These are phyloP conservation scores for Calonectria pauciramosa DNA, from an alignment of 2,329 filamentous ascomycete genomes.

Conservation along the genomic window DNA sequence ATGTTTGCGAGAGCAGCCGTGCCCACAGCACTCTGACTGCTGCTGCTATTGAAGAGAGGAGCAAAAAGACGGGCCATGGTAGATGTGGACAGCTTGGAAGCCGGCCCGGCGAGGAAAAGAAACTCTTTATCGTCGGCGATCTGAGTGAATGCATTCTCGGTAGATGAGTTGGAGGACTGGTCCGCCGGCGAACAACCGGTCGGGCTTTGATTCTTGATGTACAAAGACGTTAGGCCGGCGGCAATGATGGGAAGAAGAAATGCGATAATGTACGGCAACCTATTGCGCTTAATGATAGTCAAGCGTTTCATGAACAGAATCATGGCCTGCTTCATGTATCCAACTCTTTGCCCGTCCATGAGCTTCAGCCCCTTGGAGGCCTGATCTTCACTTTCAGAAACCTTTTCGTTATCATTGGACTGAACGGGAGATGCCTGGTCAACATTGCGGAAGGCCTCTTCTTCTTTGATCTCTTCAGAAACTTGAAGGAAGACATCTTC, in stretches of 20 bases:
- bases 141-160: constrained; percentile 56
- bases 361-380: constrained; percentile 63
- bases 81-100: constrained; percentile 52
- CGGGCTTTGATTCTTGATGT: constrained; percentile 71
- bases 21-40: constrained; percentile 36
- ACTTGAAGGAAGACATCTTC: constrained; percentile 93
- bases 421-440: constrained; percentile 35
- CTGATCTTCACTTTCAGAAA: constrained; percentile 41
- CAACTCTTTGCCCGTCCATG: constrained; percentile 77
- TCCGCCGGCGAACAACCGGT: constrained; percentile 66
- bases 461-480: constrained; percentile 80
- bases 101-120: constrained; percentile 51
- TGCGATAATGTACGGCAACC: constrained; percentile 80
- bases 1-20: constrained; percentile 48
- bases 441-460: constrained; percentile 53
- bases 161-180: constrained; percentile 57
- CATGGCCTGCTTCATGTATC: constrained; percentile 77
- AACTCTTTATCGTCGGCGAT: constrained; percentile 42
- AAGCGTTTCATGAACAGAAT: constrained; percentile 84
- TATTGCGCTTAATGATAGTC: constrained; percentile 83
- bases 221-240: constrained; percentile 83
- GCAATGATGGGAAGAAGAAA: constrained; percentile 84
- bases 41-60: constrained; percentile 54
- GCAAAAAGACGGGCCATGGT: constrained; percentile 52
- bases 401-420: constrained; percentile 40